Conservation (phyloP, 2,329 filamentous ascomycete genomes). For the Clonostachys chloroleuca region DNA sequence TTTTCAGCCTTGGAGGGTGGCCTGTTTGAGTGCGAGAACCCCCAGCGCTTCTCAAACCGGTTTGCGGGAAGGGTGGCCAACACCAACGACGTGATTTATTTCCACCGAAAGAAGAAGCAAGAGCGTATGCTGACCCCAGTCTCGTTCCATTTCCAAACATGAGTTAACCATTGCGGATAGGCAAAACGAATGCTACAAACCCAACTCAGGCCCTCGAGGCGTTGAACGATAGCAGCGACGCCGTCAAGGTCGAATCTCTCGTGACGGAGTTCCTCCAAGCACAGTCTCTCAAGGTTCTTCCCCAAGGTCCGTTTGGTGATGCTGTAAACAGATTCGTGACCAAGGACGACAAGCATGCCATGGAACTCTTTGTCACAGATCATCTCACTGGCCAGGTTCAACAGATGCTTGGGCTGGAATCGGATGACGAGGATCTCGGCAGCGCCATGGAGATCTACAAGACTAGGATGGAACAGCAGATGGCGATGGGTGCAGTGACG, state of each 20-base stretch:
- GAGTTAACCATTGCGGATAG: slow-evolving; percentile 10
- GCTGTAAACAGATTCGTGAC: slow-evolving; percentile 90
- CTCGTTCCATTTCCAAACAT: background rate
- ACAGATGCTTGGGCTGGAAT: slow-evolving; percentile 61
- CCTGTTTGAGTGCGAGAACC: slow-evolving; percentile 87
- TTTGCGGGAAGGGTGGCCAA: slow-evolving; percentile 92
- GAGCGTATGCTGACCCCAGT: slow-evolving; percentile 14
- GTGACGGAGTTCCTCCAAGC: slow-evolving; percentile 83
- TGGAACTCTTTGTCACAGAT: slow-evolving; percentile 75
- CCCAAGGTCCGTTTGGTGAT: slow-evolving; percentile 88
- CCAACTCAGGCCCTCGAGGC: slow-evolving; percentile 60
- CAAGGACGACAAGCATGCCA: slow-evolving; percentile 91
- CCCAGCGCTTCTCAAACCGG: slow-evolving; percentile 90
- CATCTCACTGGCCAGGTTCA: slow-evolving; percentile 67
- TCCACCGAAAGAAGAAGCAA: slow-evolving; percentile 80
- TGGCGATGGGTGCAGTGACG: slow-evolving; percentile 52
- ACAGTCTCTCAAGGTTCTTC: slow-evolving; percentile 87
- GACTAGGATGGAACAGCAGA: slow-evolving; percentile 65
- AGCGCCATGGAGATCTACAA: slow-evolving; percentile 71
- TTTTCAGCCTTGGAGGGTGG: slow-evolving; percentile 82
- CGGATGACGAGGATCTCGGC: slow-evolving; percentile 62
- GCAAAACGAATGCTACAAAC: slow-evolving; percentile 34
- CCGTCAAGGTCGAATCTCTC: slow-evolving; percentile 81
- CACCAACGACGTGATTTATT: slow-evolving; percentile 88
- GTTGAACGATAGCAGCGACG: slow-evolving; percentile 49